Evolutionary conservation across 2,329 filamentous ascomycete species (phyloP), one percentile per base, ranked within the genome.

Genomic region (Pseudopyricularia cyperi): DNA sequence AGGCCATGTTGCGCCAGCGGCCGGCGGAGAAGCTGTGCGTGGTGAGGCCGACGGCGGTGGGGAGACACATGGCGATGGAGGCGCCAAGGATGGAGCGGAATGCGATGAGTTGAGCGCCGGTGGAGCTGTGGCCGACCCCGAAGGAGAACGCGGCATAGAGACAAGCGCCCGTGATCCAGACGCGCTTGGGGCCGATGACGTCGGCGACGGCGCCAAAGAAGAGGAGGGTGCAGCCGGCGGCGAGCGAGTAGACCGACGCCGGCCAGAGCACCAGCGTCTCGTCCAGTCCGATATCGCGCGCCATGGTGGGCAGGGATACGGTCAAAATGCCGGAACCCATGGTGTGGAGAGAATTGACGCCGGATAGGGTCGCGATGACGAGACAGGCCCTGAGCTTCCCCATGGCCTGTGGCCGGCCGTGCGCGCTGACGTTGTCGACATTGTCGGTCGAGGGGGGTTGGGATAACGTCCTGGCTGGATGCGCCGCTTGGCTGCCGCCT

Each of bases 1-100:
- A 73, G 0, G 64, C 69, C 2, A 66, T 63, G 46, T 72, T 72
- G 7, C 70, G 62, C 60, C 62, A 61, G 1, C 56, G 55, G 0
- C 68, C 68, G 15, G 56, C 62, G 0, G 65, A 62, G 4, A 71
- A 68, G 0, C 65, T 69, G 8, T 62, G 62, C 0, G 68, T 64
- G 48, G 69, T 66, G 24, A 69, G 54, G 12, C 64, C 62, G 15
- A 71, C 64, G 3, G 66, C 63, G 0, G 66, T 65, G 0, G 68
- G 67, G 3, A 70, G 56, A 51, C 65, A 68, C 57, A 70, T 66
- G 2, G 67, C 61, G 1, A 69, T 66, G 7, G 64, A 59, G 11
- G 65, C 54, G 5, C 68, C 68, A 0, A 65, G 59, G 0, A 67
- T 49, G 0, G 63, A 64, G 4, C 68, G 59, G 44, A 69, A 67